Conservation (phyloP, 306 rosid genomes). For the Cucumis cinereus region DNA sequence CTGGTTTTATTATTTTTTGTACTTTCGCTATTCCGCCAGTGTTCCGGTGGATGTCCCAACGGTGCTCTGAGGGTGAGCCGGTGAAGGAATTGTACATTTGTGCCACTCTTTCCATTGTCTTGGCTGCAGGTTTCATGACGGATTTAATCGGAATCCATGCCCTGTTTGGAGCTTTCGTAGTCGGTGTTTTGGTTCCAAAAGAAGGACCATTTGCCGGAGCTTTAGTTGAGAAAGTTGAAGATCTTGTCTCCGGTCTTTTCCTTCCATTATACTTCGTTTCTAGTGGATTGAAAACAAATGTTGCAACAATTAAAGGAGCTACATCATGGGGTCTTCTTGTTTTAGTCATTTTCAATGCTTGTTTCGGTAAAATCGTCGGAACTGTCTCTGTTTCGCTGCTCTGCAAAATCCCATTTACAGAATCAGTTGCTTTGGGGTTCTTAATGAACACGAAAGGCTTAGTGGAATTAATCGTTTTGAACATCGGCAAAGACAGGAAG, state of each 20-base stretch:
- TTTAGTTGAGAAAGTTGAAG: slow-evolving; percentile 87
- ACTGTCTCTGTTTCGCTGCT: slow-evolving; percentile 39
- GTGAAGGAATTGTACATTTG: slow-evolving; percentile 60
- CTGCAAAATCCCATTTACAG: slow-evolving; percentile 41
- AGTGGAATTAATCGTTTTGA: slow-evolving; percentile 78
- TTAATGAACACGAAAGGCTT: slow-evolving; percentile 91
- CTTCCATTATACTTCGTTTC: slow-evolving; percentile 77
- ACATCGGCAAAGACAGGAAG: slow-evolving; percentile 85
- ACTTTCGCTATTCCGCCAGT: slow-evolving; percentile 31
- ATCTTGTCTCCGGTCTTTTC: slow-evolving; percentile 74
- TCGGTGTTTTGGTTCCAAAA: slow-evolving; percentile 66
- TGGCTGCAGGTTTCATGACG: slow-evolving; percentile 77
- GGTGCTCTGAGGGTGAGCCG: slow-evolving; percentile 72
- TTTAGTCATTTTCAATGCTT: slow-evolving; percentile 55
- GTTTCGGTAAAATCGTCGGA: slow-evolving; percentile 70
- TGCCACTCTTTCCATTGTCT: slow-evolving; percentile 40
- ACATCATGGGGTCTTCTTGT: slow-evolving; percentile 77
- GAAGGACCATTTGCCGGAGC: slow-evolving; percentile 68
- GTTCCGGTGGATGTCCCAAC: slow-evolving; percentile 49
- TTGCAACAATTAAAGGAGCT: slow-evolving; percentile 53
- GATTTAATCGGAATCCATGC: slow-evolving; percentile 87
- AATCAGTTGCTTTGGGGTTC: slow-evolving; percentile 59
- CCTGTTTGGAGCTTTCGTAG: slow-evolving; percentile 72
- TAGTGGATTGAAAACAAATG: slow-evolving; percentile 77
- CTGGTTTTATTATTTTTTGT: slow-evolving; percentile 36